Conservation (phyloP, 345 rosid genomes). For the Brassica juncea region DNA sequence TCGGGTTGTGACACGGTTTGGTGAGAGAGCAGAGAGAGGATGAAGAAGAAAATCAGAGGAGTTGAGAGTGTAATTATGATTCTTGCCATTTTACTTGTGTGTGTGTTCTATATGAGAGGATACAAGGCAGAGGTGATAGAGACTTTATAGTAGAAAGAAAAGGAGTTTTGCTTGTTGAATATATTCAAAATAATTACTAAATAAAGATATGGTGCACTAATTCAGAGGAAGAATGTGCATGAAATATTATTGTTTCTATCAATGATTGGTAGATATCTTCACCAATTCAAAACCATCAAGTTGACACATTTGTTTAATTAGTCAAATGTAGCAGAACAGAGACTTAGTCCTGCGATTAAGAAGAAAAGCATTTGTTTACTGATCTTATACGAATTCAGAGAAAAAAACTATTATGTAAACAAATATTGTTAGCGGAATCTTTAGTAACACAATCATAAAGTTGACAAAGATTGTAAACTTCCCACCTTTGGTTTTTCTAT, state of each 20-base stretch:
- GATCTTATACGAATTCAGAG: not conserved
- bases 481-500: not conserved
- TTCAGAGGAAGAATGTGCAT: conserved; percentile 5
- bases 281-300: not conserved
- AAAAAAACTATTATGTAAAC: not conserved
- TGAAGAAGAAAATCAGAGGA: not conserved
- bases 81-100: not conserved
- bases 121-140: not conserved
- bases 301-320: not conserved
- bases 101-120: not conserved
- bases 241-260: not conserved
- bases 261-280: not conserved
- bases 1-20: conserved; percentile 24
- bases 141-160: conserved; percentile 3
- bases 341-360: not conserved
- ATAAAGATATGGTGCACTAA: not conserved
- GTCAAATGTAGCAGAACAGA: not conserved
- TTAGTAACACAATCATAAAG: not conserved
- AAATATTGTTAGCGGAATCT: not conserved
- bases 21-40: conserved; percentile 7
- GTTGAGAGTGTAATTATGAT: not conserved
- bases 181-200: not conserved
- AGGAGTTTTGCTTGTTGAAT: not conserved
- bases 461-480: not conserved
- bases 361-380: not conserved